These are phyloP conservation scores for Suillus ampliporus DNA, from an alignment of 768 basidiomycete species.

Conservation along the genomic window DNA sequence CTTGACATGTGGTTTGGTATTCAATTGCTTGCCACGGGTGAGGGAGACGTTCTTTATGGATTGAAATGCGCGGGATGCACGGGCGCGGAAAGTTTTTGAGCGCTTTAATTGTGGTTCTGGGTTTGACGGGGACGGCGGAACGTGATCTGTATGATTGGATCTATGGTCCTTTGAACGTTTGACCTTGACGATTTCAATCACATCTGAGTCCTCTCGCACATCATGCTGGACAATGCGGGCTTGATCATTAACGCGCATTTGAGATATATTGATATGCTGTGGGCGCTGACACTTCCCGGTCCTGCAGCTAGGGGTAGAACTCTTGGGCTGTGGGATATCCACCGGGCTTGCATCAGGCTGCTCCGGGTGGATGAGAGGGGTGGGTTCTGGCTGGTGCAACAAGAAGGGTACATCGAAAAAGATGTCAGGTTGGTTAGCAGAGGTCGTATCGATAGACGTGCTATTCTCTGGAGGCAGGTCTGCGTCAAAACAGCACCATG, in stretches of 20 bases:
- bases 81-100: conserved; percentile 49
- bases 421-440: conserved; percentile 29
- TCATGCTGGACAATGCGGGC: conserved; percentile 27
- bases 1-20: conserved; percentile 45
- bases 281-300: conserved; percentile 39
- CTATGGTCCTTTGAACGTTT: conserved; percentile 40
- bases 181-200: conserved; percentile 66
- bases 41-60: conserved; percentile 48
- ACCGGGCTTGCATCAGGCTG: conserved; percentile 16
- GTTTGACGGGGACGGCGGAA: conserved; percentile 17
- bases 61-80: conserved; percentile 52
- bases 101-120: conserved; percentile 33
- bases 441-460: conserved; percentile 16
- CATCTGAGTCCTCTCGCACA: conserved; percentile 54
- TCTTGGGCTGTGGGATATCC: conserved; percentile 1
- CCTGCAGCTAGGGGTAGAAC: conserved; percentile 22
- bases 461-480: conserved; percentile 34
- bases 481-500: conserved; percentile 65
- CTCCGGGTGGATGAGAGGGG: conserved; percentile 12
- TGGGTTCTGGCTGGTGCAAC: conserved; percentile 20
- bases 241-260: conserved; percentile 22
- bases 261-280: conserved; percentile 27
- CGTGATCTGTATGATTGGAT: not conserved
- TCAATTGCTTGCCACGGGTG: conserved; percentile 33
- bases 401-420: conserved; percentile 40